A percentile compares a stretch with the other conserved stretches of the same genome.
Evolutionary conservation across 306 rosid species (phyloP).

Genomic region (Quercus aquifolioides): DNA sequence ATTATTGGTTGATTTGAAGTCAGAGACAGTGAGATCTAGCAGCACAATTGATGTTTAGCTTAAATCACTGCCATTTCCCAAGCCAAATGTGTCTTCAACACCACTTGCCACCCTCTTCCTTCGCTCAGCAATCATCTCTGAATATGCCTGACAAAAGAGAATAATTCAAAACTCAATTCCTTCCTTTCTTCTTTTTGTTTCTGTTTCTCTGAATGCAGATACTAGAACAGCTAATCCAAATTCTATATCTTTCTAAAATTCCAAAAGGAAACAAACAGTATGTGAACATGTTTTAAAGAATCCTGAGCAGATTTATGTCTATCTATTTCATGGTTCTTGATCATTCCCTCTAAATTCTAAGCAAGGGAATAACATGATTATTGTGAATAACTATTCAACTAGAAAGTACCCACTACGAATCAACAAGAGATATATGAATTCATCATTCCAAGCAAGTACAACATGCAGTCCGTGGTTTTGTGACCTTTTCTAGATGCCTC

Average conservation of each 20-base stretch:
- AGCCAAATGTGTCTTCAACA: slow-evolving; percentile 81
- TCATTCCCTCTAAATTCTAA: neutral
- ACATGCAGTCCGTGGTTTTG: neutral
- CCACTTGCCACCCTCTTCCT: slow-evolving; percentile 67
- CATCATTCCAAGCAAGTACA: neutral
- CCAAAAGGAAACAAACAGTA: neutral
- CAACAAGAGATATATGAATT: neutral
- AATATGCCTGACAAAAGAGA: slow-evolving; percentile 61
- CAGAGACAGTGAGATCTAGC: neutral
- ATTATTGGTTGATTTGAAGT: neutral
- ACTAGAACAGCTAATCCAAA: neutral
- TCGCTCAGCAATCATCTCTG: slow-evolving; percentile 82
- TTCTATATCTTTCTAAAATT: neutral
- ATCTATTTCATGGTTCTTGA: neutral
- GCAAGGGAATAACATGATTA: neutral
- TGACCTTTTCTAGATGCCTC: neutral
- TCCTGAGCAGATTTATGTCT: neutral
- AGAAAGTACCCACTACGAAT: neutral
- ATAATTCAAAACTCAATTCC: neutral
- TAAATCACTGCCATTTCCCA: slow-evolving; percentile 33
- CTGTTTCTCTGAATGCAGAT: neutral
- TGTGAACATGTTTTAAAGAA: neutral
- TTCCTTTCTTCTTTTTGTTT: neutral
- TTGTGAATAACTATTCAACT: neutral
- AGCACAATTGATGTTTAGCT: slow-evolving; percentile 5